Percentiles rank a stretch among this genome's conserved stretches.
phyloP scores from a whole-genome alignment of 1,284 basidiomycete species.

The Sporisorium scitamineum region DNA sequence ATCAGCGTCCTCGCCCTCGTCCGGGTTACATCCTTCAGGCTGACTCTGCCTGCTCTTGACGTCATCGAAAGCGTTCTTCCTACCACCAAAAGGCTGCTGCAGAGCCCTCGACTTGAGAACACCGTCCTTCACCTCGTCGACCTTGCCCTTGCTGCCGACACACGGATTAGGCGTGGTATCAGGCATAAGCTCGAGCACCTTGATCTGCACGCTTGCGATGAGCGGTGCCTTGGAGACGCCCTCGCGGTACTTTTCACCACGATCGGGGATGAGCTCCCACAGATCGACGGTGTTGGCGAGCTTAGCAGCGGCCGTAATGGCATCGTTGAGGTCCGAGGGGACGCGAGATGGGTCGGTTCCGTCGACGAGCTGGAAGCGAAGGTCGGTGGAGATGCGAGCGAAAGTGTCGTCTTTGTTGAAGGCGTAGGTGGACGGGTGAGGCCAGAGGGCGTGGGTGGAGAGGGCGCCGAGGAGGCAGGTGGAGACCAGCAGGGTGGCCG shows the following conservation, averaged over 20 bases:
- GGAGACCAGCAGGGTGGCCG: constrained; percentile 14
- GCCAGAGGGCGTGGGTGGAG: constrained; percentile 45
- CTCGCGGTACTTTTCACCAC: constrained; percentile 71
- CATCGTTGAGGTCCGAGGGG: constrained; percentile 72
- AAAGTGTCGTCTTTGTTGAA: constrained; percentile 72
- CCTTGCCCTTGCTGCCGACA: background rate
- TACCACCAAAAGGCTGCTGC: constrained; percentile 20
- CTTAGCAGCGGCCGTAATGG: constrained; percentile 71
- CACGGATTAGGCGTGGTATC: constrained; percentile 33
- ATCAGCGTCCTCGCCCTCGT: background rate
- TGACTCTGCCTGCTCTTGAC: constrained; percentile 1
- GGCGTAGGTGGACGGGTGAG: constrained; percentile 72
- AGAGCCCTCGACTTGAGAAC: constrained; percentile 1
- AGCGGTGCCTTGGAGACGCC: constrained; percentile 66
- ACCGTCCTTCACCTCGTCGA: background rate
- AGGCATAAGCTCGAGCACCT: constrained; percentile 37
- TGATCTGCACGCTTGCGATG: constrained; percentile 34
- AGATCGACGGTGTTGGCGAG: constrained; percentile 71
- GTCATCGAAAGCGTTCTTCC: background rate
- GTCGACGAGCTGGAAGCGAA: constrained; percentile 71
- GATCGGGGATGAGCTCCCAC: constrained; percentile 73
- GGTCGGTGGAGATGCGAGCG: constrained; percentile 73
- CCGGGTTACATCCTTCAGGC: background rate
- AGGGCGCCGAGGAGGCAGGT: constrained; percentile 21
- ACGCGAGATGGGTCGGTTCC: constrained; percentile 52